A percentile compares a stretch with the other conserved stretches of the same genome.
These are phyloP conservation scores for Corylus americana DNA, from an alignment of 306 rosid species.

Conservation along the genomic window DNA sequence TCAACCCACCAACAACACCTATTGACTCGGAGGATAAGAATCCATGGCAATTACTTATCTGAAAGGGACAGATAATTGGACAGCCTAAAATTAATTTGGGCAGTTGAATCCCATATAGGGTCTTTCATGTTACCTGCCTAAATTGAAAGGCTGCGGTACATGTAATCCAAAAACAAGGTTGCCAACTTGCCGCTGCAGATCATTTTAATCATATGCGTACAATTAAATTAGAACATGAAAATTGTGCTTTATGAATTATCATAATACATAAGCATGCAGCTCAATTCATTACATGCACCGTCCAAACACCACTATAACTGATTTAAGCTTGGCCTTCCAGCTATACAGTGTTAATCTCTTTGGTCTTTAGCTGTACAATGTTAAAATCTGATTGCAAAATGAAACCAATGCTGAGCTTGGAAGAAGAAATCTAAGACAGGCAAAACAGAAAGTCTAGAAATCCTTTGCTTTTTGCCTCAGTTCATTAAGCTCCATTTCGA, in stretches of 20 bases:
- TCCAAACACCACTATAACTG: conserved; percentile 1
- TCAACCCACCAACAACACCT: no score
- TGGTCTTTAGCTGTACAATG: conserved; percentile 33
- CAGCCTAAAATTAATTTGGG: no score
- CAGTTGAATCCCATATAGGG: no score
- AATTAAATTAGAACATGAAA: not conserved
- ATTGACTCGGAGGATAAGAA: no score
- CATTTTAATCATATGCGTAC: not conserved
- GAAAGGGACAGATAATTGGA: no score
- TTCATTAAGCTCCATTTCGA: conserved; percentile 60
- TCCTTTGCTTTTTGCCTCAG: conserved; percentile 52
- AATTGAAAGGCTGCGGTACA: not conserved
- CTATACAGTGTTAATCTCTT: conserved; percentile 45
- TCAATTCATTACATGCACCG: conserved; percentile 4
- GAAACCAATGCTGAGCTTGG: conserved; percentile 22
- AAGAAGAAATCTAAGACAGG: conserved; percentile 9
- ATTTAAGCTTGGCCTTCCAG: conserved; percentile 28
- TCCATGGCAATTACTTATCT: no score
- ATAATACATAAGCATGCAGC: conserved; percentile 23
- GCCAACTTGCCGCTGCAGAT: not conserved
- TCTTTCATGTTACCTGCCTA: not conserved
- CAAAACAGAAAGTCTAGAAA: conserved; percentile 15
- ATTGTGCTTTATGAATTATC: not conserved
- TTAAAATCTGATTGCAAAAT: conserved; percentile 14
- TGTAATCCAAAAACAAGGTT: conserved; percentile 20